Conservation (phyloP, 768 basidiomycete genomes). For the Phaeotremella fagi region DNA sequence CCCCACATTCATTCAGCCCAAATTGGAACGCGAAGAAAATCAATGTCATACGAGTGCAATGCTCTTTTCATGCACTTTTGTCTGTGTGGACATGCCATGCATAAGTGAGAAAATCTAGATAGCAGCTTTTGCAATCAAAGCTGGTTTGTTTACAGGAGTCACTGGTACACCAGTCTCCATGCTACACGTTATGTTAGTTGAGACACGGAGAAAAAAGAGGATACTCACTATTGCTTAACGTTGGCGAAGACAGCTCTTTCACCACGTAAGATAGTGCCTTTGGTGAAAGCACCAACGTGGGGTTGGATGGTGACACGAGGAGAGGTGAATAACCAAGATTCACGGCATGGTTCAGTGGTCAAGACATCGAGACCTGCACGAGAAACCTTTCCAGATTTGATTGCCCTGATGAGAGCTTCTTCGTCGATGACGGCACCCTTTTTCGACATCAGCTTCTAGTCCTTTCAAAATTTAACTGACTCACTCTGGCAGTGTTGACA, state of each 20-base stretch:
- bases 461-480: neutral
- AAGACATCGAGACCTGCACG: constrained; percentile 1
- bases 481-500: constrained; percentile 68
- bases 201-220: neutral
- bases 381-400: neutral
- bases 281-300: constrained; percentile 12
- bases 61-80: too few species aligned
- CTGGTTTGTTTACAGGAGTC: constrained; percentile 8
- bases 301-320: constrained; percentile 11
- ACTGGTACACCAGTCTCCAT: constrained; percentile 12
- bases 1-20: too few species aligned
- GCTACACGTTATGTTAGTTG: neutral
- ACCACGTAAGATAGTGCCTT: constrained; percentile 7
- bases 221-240: constrained; percentile 12
- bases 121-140: constrained; percentile 3
- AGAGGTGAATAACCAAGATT: constrained; percentile 2
- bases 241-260: constrained; percentile 12
- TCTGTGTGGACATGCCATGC: too few species aligned
- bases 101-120: too few species aligned
- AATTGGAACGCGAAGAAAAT: too few species aligned
- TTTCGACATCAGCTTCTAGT: neutral
- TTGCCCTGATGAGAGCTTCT: constrained; percentile 2
- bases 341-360: constrained; percentile 3
- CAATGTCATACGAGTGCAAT: too few species aligned
- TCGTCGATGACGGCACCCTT: constrained; percentile 13